A percentile compares a stretch with the other conserved stretches of the same genome.
phyloP scores from a whole-genome alignment of 441 rosid genomes.

The Melastoma candidum region DNA sequence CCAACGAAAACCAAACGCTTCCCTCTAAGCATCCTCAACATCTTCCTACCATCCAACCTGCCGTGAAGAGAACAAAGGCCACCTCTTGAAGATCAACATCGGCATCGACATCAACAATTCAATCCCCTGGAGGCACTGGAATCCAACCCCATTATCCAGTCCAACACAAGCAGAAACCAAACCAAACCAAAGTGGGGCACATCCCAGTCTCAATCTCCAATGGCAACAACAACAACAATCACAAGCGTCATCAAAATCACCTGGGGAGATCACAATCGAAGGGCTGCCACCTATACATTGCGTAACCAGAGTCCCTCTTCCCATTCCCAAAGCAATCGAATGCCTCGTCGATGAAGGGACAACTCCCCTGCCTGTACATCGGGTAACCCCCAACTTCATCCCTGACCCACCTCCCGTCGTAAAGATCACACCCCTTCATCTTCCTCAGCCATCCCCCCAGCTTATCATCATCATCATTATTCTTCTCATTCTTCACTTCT shows the following conservation, averaged over 20 bases:
- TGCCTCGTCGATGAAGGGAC: conserved; percentile 51
- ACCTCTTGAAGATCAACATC: neutral
- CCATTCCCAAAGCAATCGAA: conserved; percentile 61
- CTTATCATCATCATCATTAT: neutral
- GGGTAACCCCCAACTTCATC: conserved; percentile 38
- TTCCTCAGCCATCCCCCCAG: conserved; percentile 18
- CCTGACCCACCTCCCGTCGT: conserved; percentile 53
- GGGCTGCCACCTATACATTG: conserved; percentile 54
- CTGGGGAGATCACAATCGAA: conserved; percentile 57
- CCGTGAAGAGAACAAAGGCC: neutral
- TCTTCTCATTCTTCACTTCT: neutral
- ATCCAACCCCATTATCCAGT: too few relatives aligned
- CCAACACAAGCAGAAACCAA: neutral
- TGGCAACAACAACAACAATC: neutral
- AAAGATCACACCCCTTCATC: conserved; percentile 38
- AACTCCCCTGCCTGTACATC: conserved; percentile 51
- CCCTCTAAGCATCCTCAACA: conserved; percentile 58
- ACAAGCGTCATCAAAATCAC: conserved; percentile 16
- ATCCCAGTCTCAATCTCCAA: neutral
- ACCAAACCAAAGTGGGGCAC: neutral
- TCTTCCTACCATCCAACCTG: conserved; percentile 52
- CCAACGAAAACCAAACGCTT: conserved; percentile 66
- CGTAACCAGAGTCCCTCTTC: conserved; percentile 39
- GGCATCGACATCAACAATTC: neutral
- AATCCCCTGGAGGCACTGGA: neutral